phyloP scores from a whole-genome alignment of 1,139 yeast species.

The Lodderomyces margitis region DNA sequence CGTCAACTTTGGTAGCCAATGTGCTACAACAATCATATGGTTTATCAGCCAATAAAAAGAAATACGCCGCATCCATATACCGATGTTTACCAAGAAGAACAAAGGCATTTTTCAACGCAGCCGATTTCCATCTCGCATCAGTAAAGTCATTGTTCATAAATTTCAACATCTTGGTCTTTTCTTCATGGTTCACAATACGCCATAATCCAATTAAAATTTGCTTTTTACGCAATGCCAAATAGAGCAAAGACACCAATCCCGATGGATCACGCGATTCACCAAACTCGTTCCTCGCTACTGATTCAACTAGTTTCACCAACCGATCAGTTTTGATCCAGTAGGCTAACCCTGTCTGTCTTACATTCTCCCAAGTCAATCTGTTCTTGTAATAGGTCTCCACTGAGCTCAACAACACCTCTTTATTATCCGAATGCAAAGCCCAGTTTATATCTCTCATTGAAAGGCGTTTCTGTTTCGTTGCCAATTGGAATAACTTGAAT shows the following conservation, averaged over 20 bases:
- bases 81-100: conserved; percentile 88
- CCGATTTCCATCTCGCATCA: conserved; percentile 74
- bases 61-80: conserved; percentile 82
- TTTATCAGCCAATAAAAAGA: conserved; percentile 79
- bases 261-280: conserved; percentile 68
- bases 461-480: conserved; percentile 43
- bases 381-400: conserved; percentile 48
- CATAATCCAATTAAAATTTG: conserved; percentile 77
- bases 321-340: conserved; percentile 66
- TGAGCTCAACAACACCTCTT: conserved; percentile 58
- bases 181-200: conserved; percentile 77
- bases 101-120: conserved; percentile 90
- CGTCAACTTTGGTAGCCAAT: conserved; percentile 62
- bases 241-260: conserved; percentile 66
- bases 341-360: conserved; percentile 61
- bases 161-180: conserved; percentile 75
- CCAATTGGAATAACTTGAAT: conserved; percentile 59
- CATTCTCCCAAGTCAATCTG: conserved; percentile 57
- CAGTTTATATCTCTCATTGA: conserved; percentile 81
- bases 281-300: conserved; percentile 68
- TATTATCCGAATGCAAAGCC: conserved; percentile 84
- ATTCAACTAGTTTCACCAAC: conserved; percentile 57
- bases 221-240: conserved; percentile 74
- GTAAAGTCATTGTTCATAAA: conserved; percentile 75
- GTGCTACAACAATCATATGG: conserved; percentile 77